phyloP scores from a whole-genome alignment of 768 basidiomycete genomes.

The Hemileccinum rubropunctum region DNA sequence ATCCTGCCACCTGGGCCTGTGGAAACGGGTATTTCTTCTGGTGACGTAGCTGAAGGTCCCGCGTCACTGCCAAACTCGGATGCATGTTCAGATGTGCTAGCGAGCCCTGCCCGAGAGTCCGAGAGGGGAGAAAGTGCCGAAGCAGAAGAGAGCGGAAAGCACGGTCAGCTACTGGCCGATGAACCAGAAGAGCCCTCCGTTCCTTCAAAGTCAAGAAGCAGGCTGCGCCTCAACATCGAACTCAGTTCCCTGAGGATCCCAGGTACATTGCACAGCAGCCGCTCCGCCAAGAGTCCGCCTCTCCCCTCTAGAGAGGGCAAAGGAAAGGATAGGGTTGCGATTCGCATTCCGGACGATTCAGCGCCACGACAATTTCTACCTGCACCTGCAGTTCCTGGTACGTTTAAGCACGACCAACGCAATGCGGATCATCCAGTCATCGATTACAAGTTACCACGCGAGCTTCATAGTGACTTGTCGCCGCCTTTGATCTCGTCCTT shows the following conservation, averaged over 20 bases:
- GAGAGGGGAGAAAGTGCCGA: slow-evolving; percentile 14
- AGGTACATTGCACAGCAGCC: background rate
- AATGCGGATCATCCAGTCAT: slow-evolving; percentile 25
- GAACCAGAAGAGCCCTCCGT: slow-evolving; percentile 3
- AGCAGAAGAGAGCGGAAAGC: slow-evolving; percentile 10
- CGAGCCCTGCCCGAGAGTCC: slow-evolving; percentile 12
- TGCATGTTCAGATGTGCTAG: slow-evolving; percentile 12
- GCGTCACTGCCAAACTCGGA: slow-evolving; percentile 12
- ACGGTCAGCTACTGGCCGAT: slow-evolving; percentile 1
- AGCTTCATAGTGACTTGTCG: slow-evolving; percentile 49
- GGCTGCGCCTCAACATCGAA: slow-evolving; percentile 3
- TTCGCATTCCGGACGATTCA: background rate
- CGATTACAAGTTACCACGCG: slow-evolving; percentile 64
- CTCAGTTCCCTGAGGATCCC: background rate
- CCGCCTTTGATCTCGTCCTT: slow-evolving; percentile 63
- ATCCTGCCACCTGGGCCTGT: slow-evolving; percentile 2
- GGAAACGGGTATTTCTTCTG: background rate
- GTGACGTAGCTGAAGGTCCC: slow-evolving; percentile 6
- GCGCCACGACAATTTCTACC: background rate
- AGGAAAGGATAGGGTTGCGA: background rate
- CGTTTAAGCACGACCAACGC: slow-evolving; percentile 9
- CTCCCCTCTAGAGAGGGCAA: background rate
- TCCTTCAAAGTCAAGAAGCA: background rate
- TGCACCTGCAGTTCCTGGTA: background rate
- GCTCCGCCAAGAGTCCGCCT: background rate